Base-by-base conservation (phyloP, 176 grass and related monocot species). In the Eleusine indica region DNA sequence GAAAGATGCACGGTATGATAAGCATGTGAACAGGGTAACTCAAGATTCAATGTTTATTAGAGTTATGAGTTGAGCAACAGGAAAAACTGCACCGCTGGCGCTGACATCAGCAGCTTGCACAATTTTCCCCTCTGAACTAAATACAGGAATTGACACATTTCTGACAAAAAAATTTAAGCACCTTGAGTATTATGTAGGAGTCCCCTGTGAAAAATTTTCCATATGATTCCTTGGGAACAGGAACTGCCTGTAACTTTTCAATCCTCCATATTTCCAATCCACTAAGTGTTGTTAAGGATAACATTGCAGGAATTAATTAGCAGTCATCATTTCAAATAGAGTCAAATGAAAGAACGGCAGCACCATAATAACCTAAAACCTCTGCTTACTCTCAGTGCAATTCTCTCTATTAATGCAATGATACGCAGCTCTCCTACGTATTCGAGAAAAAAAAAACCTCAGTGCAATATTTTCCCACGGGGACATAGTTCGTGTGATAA, bases 261-360 rank as follows among this genome's bases (percentile, higher is more conserved):
- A 99, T 94, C 54, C 89, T 70, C 96, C 96, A 99, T 88, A 99
- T 99, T 87, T 99, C 96, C 86, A 99, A 80, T 82, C 93, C 96
- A 76, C 96, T 99, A 69, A 68, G 35, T 37, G 16, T 68, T 82
- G 87, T 95, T 94, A 92, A 94, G 89, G 88, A 88, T 66, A 83
- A 84, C 48, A 47, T 49, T 69, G 43, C 43, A 81, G 4, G 25
- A 39, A 89, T 60, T 68, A 29, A 46, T 8, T 37, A 73, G 72
- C 29, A 74, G 6, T 51, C 25, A 74, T 40, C 15, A 78, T 86
- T 30, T 66, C 53, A 76, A 58, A 70, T 25, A 49, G 9, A 58
- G 29, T 68, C 9, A 0, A 22, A 74, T 40, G 47, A 56, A 78
- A 57, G 83, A 53, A 69, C 30, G 46, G 61, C 28, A 72, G 17